Evolutionary conservation across 352 stramenopile species (phyloP).

Genomic region (Globisporangium radiosum): DNA sequence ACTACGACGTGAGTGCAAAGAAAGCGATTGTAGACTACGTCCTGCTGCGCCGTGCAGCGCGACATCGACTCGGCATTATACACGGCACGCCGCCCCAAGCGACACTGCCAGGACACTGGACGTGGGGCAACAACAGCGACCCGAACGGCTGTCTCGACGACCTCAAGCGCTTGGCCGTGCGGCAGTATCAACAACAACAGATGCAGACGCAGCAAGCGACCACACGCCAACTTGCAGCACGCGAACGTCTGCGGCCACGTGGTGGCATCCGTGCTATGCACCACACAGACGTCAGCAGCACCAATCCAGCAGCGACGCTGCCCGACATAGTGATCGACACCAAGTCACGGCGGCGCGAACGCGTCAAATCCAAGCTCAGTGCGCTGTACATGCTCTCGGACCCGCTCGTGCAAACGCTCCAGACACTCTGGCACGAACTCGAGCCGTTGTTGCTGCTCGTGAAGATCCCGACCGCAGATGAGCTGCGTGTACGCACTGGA

Average conservation of each 20-base stretch:
- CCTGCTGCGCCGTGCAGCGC: conserved; percentile 31
- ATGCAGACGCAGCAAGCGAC: not conserved
- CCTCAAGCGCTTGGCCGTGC: conserved; percentile 30
- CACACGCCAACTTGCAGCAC: not conserved
- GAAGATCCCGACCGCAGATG: conserved; percentile 27
- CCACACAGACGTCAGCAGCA: not conserved
- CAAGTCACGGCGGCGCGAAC: conserved; percentile 29
- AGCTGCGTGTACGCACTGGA: conserved; percentile 15
- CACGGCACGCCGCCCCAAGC: conserved; percentile 39
- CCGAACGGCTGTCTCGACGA: conserved; percentile 45
- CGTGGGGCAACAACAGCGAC: conserved; percentile 52
- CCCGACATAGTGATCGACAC: not conserved
- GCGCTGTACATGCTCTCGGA: conserved; percentile 44
- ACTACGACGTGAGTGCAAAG: conserved; percentile 63
- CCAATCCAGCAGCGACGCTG: not conserved
- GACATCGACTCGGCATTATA: conserved; percentile 40
- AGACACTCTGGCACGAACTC: conserved; percentile 59
- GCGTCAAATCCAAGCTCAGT: conserved; percentile 31
- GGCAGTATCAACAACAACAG: not conserved
- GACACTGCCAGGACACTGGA: conserved; percentile 45
- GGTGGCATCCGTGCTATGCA: not conserved
- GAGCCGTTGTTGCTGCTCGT: conserved; percentile 37
- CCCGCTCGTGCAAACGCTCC: conserved; percentile 39
- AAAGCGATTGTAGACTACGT: conserved; percentile 77
- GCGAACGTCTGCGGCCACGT: too few relatives aligned